Base-by-base conservation (phyloP, 2,329 filamentous ascomycete species). In the Alternaria triticina region DNA sequence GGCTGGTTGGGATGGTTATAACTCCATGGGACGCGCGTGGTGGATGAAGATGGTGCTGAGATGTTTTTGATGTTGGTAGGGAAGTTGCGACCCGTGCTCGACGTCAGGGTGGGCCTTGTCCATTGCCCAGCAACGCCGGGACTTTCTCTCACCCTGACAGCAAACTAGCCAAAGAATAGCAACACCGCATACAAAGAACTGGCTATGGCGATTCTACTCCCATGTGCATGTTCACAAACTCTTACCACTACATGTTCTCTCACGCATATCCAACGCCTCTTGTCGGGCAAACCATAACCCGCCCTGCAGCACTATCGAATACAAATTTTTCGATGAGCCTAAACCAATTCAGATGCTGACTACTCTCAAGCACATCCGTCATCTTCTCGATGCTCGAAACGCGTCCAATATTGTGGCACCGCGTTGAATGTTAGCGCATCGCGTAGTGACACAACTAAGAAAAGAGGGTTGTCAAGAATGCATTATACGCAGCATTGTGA, bases 1-100 rank as follows among this genome's bases (percentile, higher is more conserved):
- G 44, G 25, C 59, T 59, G 54, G 54, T 43, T n/a, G 23, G 22
- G 22, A 22, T 45, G 61, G 50, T 28, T 60, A 63, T 43, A 60
- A 63, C 57, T 43, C 61, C 61, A 63, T 63, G 57, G 36, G 57
- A 63, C 57, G 57, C 61, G 61, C 52, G 44, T 63, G 45, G 51
- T 45, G 15, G 57, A 60, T 55, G 51, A 27, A 33, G 44, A 27
- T 33, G 47, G 54, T 59, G 50, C 46, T 56, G 57, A 57, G 51
- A 63, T 63, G 61, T 63, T 63, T 63, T 63, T 63, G 50, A 60
- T 55, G 61, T 59, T 55, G 45, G 36, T 40, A 40, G 50, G 58
- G 58, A 49, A 49, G 58, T 33, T 51, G 61, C 61, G 60, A 62
- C 59, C 60, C 60, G 60, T 62, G 60, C 60, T 54, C 60, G 60